Percentiles rank a stretch among this genome's conserved stretches.
phyloP scores from a whole-genome alignment of 257 asterid genomes.

The Leptodermis oblonga region DNA sequence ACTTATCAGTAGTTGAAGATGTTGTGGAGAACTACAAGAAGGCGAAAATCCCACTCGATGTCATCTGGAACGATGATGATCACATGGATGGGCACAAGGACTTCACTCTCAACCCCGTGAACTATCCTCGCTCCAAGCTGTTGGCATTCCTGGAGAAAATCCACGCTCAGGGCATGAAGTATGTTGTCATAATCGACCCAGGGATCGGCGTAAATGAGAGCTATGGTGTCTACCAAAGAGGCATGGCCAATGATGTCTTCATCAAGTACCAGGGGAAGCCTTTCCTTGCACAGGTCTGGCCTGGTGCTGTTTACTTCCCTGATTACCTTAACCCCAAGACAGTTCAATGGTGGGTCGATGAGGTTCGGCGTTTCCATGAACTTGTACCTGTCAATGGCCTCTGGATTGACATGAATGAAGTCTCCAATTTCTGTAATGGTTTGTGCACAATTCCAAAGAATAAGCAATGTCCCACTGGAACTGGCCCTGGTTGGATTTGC shows the following conservation, averaged over 20 bases:
- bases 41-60: constrained; percentile 90
- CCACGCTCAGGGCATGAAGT: constrained; percentile 82
- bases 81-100: constrained; percentile 96
- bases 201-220: constrained; percentile 72
- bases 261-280: constrained; percentile 77
- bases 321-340: constrained; percentile 88
- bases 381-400: constrained; percentile 91
- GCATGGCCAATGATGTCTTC: constrained; percentile 70
- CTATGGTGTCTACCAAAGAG: constrained; percentile 75
- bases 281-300: constrained; percentile 93
- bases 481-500: constrained; percentile 88
- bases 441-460: constrained; percentile 72
- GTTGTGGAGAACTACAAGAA: constrained; percentile 72
- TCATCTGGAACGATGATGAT: constrained; percentile 94
- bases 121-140: constrained; percentile 75
- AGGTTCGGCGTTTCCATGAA: constrained; percentile 70
- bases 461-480: constrained; percentile 65
- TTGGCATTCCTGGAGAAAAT: constrained; percentile 71
- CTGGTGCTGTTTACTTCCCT: constrained; percentile 92
- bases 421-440: constrained; percentile 74
- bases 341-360: constrained; percentile 89
- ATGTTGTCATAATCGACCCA: constrained; percentile 80
- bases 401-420: constrained; percentile 97
- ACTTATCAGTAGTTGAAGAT: constrained; percentile 82
- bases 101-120: constrained; percentile 78